Percentiles rank a stretch among this genome's conserved stretches.
These are phyloP conservation scores for Fusarium cyanostomum DNA, from an alignment of 2,329 filamentous ascomycete genomes.

Conservation along the genomic window DNA sequence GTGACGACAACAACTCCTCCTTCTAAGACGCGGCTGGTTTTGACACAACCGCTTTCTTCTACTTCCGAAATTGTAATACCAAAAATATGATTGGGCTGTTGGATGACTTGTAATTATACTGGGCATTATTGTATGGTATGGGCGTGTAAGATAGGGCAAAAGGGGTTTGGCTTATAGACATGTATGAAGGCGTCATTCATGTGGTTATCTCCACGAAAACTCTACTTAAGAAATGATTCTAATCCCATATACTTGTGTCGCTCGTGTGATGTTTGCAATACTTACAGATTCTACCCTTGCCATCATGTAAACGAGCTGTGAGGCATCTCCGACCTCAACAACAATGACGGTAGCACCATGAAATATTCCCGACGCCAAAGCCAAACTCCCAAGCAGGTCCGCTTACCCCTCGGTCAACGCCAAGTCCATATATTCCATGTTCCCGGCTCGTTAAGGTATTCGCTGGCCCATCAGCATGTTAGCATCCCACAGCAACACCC, in stretches of 20 bases:
- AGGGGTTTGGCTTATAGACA: conserved; percentile 38
- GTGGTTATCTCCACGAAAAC: conserved; percentile 37
- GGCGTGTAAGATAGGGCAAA: conserved; percentile 35
- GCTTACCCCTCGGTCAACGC: conserved; percentile 31
- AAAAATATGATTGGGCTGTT: conserved; percentile 30
- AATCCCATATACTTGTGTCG: conserved; percentile 7
- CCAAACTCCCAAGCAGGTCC: neutral
- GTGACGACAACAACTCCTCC: conserved; percentile 7
- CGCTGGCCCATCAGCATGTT: conserved; percentile 56
- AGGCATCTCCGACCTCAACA: neutral
- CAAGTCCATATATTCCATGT: conserved; percentile 4
- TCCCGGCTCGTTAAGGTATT: conserved; percentile 28
- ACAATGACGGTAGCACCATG: neutral
- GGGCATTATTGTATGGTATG: conserved; percentile 40
- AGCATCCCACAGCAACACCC: conserved; percentile 91
- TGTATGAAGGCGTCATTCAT: conserved; percentile 36
- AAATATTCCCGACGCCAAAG: neutral
- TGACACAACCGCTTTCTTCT: neutral
- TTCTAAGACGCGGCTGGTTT: conserved; percentile 5
- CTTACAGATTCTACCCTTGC: neutral
- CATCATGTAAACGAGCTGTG: neutral
- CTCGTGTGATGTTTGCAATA: neutral
- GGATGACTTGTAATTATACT: conserved; percentile 43
- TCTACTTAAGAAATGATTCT: conserved; percentile 42
- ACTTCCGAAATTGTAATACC: conserved; percentile 33